Percentiles rank a stretch among this genome's conserved stretches.
These are phyloP conservation scores for Tylopilus plumbeoviolaceoides DNA, from an alignment of 768 basidiomycete species.

Conservation along the genomic window DNA sequence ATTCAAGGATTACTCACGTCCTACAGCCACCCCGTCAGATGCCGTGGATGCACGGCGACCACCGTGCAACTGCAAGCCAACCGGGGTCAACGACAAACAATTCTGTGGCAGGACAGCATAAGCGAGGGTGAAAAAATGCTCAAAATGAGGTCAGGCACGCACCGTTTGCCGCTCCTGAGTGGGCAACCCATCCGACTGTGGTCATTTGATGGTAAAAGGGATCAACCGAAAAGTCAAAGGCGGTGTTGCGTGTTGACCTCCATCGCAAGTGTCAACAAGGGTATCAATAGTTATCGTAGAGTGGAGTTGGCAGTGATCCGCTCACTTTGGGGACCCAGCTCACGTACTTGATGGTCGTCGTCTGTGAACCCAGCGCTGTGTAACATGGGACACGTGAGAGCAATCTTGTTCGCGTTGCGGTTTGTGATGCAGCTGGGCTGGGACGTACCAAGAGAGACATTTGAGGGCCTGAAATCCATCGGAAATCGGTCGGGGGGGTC, in stretches of 20 bases:
- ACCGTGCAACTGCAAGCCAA: slow-evolving; percentile 23
- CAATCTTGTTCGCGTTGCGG: no score
- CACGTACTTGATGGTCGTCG: no score
- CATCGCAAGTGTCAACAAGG: slow-evolving; percentile 33
- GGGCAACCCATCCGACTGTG: slow-evolving; percentile 54
- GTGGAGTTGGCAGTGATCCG: not conserved
- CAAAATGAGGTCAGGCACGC: not conserved
- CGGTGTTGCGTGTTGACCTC: slow-evolving; percentile 52
- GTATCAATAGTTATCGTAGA: not conserved
- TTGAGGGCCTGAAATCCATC: no score
- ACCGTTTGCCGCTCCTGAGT: slow-evolving; percentile 56
- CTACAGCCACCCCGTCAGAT: slow-evolving; percentile 13
- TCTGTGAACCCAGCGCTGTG: no score
- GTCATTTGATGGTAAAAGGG: slow-evolving; percentile 43
- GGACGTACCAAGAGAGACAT: no score
- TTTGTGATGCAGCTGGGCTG: no score
- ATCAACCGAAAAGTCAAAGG: slow-evolving; percentile 36
- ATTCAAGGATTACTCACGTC: no score
- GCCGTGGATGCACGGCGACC: slow-evolving; percentile 29
- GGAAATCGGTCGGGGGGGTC: no score
- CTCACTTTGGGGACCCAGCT: no score
- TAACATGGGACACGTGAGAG: no score
- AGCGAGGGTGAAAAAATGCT: not conserved
- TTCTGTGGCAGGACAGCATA: slow-evolving; percentile 40
- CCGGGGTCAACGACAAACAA: slow-evolving; percentile 44